Evolutionary conservation across 2,329 filamentous ascomycete species (phyloP).

Genomic region (Emergomyces pasteurianus): DNA sequence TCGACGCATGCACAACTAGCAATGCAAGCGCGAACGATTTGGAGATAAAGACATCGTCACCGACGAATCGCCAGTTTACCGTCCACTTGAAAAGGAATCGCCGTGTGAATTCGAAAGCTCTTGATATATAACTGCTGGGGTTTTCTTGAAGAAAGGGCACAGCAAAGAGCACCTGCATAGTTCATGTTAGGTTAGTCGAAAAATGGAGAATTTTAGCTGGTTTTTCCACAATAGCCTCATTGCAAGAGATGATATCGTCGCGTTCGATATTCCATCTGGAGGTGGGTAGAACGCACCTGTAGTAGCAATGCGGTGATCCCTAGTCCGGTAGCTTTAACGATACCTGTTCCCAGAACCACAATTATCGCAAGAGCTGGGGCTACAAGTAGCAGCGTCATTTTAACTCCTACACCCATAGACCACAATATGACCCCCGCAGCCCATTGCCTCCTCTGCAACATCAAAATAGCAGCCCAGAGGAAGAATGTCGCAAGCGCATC

Average conservation of each 20-base stretch:
- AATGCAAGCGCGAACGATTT: slow-evolving; percentile 56
- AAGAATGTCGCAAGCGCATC: slow-evolving; percentile 80
- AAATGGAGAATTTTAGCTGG: background rate
- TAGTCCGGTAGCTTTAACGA: slow-evolving; percentile 52
- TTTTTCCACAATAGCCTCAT: background rate
- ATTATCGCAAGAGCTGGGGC: slow-evolving; percentile 70
- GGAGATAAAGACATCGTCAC: slow-evolving; percentile 67
- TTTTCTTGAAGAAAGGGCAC: slow-evolving; percentile 57
- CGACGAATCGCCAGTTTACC: slow-evolving; percentile 96
- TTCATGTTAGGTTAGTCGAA: slow-evolving; percentile 10
- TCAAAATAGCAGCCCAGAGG: slow-evolving; percentile 69
- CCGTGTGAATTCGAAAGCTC: slow-evolving; percentile 82
- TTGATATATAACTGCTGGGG: slow-evolving; percentile 57
- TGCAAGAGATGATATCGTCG: background rate
- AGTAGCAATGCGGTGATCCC: slow-evolving; percentile 61
- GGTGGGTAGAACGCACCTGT: slow-evolving; percentile 46
- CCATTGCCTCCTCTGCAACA: slow-evolving; percentile 65
- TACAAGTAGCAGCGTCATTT: slow-evolving; percentile 81
- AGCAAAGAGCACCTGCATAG: slow-evolving; percentile 39
- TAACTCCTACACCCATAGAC: slow-evolving; percentile 72
- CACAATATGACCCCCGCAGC: slow-evolving; percentile 60
- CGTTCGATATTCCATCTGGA: background rate
- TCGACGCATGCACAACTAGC: slow-evolving; percentile 50
- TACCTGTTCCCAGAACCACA: slow-evolving; percentile 61
- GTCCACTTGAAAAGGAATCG: slow-evolving; percentile 97